Conservation (phyloP, 192 early-diverging fungal genomes). For the Jimgerdemannia lactiflua region DNA sequence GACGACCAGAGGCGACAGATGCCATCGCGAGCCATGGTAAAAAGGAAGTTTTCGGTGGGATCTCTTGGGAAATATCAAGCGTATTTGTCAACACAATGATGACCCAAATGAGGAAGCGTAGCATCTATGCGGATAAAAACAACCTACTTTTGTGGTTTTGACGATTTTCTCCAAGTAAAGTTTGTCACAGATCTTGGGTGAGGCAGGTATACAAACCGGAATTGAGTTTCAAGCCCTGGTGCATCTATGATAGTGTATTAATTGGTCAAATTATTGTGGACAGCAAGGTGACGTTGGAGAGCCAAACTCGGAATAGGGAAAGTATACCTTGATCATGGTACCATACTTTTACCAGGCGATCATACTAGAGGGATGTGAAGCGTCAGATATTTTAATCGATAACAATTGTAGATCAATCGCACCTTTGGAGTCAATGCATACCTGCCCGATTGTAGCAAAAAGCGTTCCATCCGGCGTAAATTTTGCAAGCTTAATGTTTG, state of each 20-base stretch:
- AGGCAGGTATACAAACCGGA: conserved; percentile 61
- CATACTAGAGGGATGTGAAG: conserved; percentile 36
- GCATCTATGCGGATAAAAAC: background rate
- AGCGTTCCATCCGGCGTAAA: conserved; percentile 59
- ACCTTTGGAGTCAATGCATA: conserved; percentile 16
- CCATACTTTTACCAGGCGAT: conserved; percentile 68
- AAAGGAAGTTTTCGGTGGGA: conserved; percentile 31
- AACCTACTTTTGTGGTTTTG: conserved; percentile 26
- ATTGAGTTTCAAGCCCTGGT: background rate
- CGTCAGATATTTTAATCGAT: background rate
- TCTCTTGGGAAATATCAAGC: conserved; percentile 1
- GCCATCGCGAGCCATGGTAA: conserved; percentile 69
- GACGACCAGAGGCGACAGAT: conserved; percentile 72
- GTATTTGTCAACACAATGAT: background rate
- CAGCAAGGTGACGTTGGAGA: conserved; percentile 11
- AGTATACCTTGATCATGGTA: conserved; percentile 26
- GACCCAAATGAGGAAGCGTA: too few species aligned
- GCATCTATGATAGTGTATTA: background rate
- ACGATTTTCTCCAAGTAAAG: conserved; percentile 63
- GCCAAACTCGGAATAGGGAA: background rate
- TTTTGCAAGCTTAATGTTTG: conserved; percentile 39
- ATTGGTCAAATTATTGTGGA: background rate
- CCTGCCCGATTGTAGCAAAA: conserved; percentile 63
- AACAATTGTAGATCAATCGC: background rate
- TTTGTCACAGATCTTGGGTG: conserved; percentile 60